Percentiles rank a stretch among this genome's conserved stretches.
These are phyloP conservation scores for Tylopilus balloui DNA, from an alignment of 768 basidiomycete species.

Conservation along the genomic window DNA sequence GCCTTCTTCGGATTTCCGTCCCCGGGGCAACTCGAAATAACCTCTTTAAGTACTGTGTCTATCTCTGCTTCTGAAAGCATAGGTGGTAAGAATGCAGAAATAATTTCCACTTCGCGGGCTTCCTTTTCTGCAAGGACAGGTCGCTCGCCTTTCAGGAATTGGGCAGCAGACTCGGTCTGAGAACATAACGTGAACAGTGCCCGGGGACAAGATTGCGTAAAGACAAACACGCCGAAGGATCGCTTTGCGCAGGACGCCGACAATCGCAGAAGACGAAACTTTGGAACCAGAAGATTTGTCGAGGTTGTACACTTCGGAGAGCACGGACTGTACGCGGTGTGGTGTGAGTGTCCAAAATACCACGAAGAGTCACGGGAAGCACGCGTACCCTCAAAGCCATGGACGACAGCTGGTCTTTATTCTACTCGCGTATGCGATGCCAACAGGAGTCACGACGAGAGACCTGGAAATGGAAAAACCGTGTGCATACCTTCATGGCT, in stretches of 20 bases:
- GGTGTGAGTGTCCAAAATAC: neutral
- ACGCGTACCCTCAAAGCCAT: conserved; percentile 52
- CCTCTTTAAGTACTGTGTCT: conserved; percentile 44
- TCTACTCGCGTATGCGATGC: conserved; percentile 34
- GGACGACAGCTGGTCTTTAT: conserved; percentile 51
- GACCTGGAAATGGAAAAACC: neutral
- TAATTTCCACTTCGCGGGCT: conserved; percentile 48
- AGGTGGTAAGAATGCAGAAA: conserved; percentile 57
- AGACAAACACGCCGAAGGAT: conserved; percentile 52
- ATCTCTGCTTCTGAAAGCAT: conserved; percentile 52
- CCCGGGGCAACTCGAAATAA: conserved; percentile 30
- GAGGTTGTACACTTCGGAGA: conserved; percentile 63
- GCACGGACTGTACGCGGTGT: conserved; percentile 45
- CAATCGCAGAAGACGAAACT: conserved; percentile 45
- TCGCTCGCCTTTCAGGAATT: conserved; percentile 55
- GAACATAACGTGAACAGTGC: conserved; percentile 7
- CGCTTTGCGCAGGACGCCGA: conserved; percentile 55
- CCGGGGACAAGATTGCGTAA: neutral
- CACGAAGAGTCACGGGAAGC: neutral
- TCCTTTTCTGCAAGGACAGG: conserved; percentile 64
- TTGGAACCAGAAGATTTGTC: conserved; percentile 52
- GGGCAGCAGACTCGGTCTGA: conserved; percentile 56
- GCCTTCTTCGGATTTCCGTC: conserved; percentile 21
- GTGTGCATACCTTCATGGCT: conserved; percentile 61
- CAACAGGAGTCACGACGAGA: neutral